A percentile compares a stretch with the other conserved stretches of the same genome.
Conservation (phyloP, 495 filamentous ascomycete species). For the Cercophora samala region DNA sequence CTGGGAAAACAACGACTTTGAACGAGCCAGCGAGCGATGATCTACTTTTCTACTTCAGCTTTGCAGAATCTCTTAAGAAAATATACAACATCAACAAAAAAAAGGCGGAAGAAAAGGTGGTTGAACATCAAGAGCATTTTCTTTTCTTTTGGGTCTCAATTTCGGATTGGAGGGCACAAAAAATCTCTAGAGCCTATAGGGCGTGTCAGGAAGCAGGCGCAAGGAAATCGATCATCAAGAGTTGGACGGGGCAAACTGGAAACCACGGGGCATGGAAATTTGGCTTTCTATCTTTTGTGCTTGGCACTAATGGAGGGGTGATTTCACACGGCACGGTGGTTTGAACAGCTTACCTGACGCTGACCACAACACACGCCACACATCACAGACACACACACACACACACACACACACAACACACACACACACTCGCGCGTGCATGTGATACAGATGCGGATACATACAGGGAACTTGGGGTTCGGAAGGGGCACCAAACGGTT, state of each 20-base stretch:
- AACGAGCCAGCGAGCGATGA: not conserved
- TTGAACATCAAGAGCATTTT: not conserved
- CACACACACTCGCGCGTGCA: not conserved
- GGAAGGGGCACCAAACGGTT: not conserved
- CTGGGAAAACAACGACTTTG: not conserved
- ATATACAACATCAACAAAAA: not conserved
- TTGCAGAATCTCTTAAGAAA: not conserved
- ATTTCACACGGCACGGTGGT: not conserved
- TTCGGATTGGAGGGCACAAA: not conserved
- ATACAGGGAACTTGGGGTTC: not conserved
- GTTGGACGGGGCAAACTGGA: not conserved
- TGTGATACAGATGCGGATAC: not conserved
- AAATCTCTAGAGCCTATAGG: not conserved
- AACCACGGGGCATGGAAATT: constrained; percentile 7
- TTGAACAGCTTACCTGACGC: constrained; percentile 1
- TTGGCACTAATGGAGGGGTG: not conserved
- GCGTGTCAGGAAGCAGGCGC: not conserved
- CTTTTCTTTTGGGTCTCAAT: not conserved
- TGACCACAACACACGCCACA: not conserved
- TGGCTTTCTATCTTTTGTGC: not conserved
- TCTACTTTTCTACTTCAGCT: not conserved
- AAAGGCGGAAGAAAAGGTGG: not conserved
- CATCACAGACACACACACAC: not conserved
- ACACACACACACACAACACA: not conserved
- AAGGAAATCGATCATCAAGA: not conserved